phyloP scores from a whole-genome alignment of 192 early-diverging fungal genomes.

The Mortierella claussenii region DNA sequence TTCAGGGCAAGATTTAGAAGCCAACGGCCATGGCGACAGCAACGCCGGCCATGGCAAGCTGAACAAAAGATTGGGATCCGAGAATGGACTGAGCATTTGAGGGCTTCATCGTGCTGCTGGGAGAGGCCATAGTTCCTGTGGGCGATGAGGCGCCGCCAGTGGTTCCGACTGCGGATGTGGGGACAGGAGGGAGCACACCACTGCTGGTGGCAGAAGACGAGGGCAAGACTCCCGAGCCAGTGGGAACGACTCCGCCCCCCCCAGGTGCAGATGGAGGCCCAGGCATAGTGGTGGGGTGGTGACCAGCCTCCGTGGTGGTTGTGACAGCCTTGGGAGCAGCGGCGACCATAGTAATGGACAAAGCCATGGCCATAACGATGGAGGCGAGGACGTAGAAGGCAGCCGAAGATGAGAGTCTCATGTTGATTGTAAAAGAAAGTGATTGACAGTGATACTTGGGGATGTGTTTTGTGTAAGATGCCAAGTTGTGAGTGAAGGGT shows the following conservation, averaged over 20 bases:
- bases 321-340: neutral
- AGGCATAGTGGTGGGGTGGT: neutral
- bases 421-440: conserved; percentile 1
- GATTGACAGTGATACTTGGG: neutral
- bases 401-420: conserved; percentile 14
- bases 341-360: neutral
- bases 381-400: conserved; percentile 5
- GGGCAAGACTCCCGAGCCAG: neutral
- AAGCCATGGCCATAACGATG: conserved; percentile 5
- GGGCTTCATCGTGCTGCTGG: neutral
- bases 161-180: neutral
- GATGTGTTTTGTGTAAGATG: neutral
- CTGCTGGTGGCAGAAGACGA: neutral
- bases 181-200: neutral
- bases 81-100: neutral
- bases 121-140: neutral
- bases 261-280: neutral
- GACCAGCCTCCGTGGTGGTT: neutral
- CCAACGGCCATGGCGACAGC: conserved; percentile 10
- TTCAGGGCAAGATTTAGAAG: neutral
- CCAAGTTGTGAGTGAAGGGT: neutral
- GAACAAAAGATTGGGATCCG: neutral
- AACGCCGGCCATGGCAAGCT: conserved; percentile 8
- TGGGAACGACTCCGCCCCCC: neutral
- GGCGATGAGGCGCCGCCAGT: neutral